Evolutionary conservation across 352 stramenopile species (phyloP).

Genomic region (Thalassiosira pacifica): DNA sequence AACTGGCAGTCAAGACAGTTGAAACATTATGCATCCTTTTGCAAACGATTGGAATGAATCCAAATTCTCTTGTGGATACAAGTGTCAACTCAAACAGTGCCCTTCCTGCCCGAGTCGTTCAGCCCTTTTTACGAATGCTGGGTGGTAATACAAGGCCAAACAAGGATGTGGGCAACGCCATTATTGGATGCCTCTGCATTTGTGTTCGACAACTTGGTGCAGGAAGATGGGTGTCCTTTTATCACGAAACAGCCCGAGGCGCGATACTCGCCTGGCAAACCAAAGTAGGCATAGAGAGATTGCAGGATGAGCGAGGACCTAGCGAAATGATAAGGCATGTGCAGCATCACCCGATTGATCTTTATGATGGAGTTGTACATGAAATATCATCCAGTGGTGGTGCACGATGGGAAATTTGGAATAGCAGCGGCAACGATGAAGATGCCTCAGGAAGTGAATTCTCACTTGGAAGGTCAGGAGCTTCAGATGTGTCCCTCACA

Average conservation of each 20-base stretch:
- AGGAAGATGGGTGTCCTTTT: conserved; percentile 82
- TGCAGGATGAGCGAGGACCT: conserved; percentile 32
- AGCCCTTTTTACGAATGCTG: conserved; percentile 83
- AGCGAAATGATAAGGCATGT: conserved; percentile 22
- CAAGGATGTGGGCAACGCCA: conserved; percentile 72
- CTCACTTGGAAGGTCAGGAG: conserved; percentile 57
- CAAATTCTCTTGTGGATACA: conserved; percentile 50
- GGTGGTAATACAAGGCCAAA: conserved; percentile 65
- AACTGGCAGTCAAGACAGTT: conserved; percentile 71
- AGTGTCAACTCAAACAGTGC: conserved; percentile 88
- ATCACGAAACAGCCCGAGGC: conserved; percentile 70
- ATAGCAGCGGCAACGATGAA: conserved; percentile 38
- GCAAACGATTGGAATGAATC: conserved; percentile 67
- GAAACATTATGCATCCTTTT: conserved; percentile 89
- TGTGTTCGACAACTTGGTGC: conserved; percentile 79
- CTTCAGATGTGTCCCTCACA: conserved; percentile 64
- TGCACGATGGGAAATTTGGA: conserved; percentile 48
- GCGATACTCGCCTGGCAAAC: conserved; percentile 76
- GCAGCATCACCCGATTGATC: conserved; percentile 49
- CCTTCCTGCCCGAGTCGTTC: conserved; percentile 87
- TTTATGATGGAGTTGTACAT: conserved; percentile 75
- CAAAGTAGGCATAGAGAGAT: conserved; percentile 56
- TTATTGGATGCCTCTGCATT: conserved; percentile 83
- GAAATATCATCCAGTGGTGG: conserved; percentile 55
- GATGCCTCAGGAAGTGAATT: conserved; percentile 56